Evolutionary conservation across 2,329 filamentous ascomycete species (phyloP).

Genomic region (Colletotrichum noveboracense): DNA sequence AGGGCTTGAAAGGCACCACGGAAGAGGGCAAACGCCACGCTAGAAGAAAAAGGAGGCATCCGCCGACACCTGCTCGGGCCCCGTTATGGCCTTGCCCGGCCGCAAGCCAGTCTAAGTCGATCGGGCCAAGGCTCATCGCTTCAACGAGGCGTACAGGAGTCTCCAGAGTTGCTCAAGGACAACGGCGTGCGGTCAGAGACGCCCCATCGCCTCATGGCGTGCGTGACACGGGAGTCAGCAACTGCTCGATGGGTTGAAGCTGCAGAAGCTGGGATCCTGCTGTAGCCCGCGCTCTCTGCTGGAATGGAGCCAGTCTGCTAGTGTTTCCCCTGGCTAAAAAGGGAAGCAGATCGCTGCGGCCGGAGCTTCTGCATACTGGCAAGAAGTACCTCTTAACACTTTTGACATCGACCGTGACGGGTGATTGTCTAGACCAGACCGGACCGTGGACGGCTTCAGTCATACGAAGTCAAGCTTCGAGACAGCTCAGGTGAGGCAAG

Average conservation of each 20-base stretch:
- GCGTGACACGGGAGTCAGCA: neutral
- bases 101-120: neutral
- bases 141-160: neutral
- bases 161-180: neutral
- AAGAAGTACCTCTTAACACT: neutral
- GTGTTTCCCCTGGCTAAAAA: neutral
- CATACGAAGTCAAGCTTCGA: neutral
- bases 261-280: neutral
- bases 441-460: neutral
- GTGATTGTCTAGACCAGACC: neutral
- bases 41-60: conserved; percentile 6
- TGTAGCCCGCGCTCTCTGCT: neutral
- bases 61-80: neutral
- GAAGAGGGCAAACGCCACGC: neutral
- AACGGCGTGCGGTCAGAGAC: neutral
- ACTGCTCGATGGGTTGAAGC: neutral
- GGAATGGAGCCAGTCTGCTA: neutral
- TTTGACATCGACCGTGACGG: neutral
- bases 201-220: neutral
- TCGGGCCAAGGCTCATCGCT: neutral
- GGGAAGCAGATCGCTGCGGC: neutral
- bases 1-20: neutral
- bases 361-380: neutral
- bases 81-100: neutral
- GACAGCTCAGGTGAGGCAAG: neutral